A percentile compares a stretch with the other conserved stretches of the same genome.
phyloP scores from a whole-genome alignment of 768 basidiomycete genomes.

The Boletus rubroflammeus region DNA sequence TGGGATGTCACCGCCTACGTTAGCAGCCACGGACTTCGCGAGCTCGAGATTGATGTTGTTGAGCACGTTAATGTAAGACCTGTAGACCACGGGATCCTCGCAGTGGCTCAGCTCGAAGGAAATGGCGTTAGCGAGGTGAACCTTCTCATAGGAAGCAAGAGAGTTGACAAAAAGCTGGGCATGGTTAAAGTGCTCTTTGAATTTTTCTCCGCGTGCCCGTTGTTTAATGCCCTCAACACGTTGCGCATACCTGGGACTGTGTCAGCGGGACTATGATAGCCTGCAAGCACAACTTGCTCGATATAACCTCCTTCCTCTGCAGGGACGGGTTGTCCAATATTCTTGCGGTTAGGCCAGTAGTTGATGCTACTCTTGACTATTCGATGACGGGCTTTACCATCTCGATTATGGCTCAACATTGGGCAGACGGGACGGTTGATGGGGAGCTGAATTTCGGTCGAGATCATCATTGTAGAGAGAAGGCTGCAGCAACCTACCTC shows the following conservation, averaged over 20 bases:
- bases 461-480: neutral
- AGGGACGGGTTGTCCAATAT: conserved; percentile 45
- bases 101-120: conserved; percentile 85
- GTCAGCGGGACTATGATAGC: conserved; percentile 2
- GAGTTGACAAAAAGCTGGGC: conserved; percentile 85
- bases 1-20: conserved; percentile 60
- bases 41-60: conserved; percentile 74
- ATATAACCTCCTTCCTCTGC: conserved; percentile 52
- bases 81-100: conserved; percentile 69
- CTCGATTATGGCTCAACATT: conserved; percentile 65
- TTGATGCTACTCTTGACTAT: conserved; percentile 61
- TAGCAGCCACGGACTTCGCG: conserved; percentile 62
- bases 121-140: conserved; percentile 66
- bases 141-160: conserved; percentile 59
- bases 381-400: conserved; percentile 53
- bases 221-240: conserved; percentile 53
- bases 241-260: conserved; percentile 40
- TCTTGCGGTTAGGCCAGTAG: conserved; percentile 80
- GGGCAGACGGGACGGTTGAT: conserved; percentile 82
- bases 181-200: conserved; percentile 74
- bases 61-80: conserved; percentile 61
- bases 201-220: conserved; percentile 66
- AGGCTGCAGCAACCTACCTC: conserved; percentile 37
- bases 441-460: conserved; percentile 49
- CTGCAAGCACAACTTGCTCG: conserved; percentile 38